Evolutionary conservation across 75 land plant genomes (phyloP), one percentile per base, ranked within the genome.

Genomic region (Cupressus sempervirens): DNA sequence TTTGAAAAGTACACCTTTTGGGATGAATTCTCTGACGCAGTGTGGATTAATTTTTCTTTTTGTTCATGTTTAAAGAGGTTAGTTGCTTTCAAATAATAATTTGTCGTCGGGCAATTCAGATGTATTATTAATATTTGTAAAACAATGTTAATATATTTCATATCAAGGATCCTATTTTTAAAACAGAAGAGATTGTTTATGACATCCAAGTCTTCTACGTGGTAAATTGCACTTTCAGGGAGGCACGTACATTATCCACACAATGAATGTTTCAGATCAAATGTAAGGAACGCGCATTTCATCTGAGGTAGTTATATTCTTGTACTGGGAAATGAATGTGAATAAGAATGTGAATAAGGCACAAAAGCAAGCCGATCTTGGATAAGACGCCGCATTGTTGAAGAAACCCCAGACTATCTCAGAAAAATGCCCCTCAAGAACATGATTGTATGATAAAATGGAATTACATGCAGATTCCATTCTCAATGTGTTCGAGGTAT

Each of bases 341-440:
- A 41, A 77, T 20, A 77, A 77, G 80, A 40, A 77, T 40, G 41
- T 77, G 46, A 41, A 77, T 20, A 77, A 77, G 48, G n/a, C 41
- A 77, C 10, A 41, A 77, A 16, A 77, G 43, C 5, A 41, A 23
- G 20, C 10, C 45, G 16, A 77, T 77, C 46, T 41, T 77, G 80
- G 43, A 77, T 77, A 77, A 20, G 48, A 1, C 23, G 38, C 46
- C 48, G 5, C 9, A 46, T 18, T 20, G 48, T 77, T 41, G n/a
- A 77, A 38, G 36, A 45, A 45, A 40, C 14, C 20, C 76, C 40
- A 74, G 76, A 15, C 35, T 15, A 73, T 73, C 35, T 76, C 35
- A 36, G 16, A 20, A 38, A 18, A 76, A 40, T 40, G 26, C 15
- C 46, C 7, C 80, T 20, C 46, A 2, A 77, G 80, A 76, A 76